phyloP scores from a whole-genome alignment of 2,329 filamentous ascomycete genomes.

The Cordyceps fumosorosea region DNA sequence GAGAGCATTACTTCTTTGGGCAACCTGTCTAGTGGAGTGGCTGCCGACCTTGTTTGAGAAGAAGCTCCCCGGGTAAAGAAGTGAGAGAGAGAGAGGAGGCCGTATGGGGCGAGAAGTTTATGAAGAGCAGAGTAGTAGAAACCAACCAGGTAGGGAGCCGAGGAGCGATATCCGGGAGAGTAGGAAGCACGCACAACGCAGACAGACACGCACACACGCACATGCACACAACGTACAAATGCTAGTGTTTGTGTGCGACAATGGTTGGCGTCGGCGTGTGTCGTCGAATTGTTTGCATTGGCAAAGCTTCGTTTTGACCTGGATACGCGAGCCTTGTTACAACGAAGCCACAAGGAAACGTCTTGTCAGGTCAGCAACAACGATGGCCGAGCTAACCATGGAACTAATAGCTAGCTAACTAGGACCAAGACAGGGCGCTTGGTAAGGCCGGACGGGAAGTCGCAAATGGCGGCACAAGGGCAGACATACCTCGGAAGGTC shows the following conservation, averaged over 20 bases:
- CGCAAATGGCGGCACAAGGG: conserved; percentile 1
- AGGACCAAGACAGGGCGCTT: background rate
- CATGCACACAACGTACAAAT: background rate
- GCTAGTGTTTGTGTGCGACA: conserved; percentile 13
- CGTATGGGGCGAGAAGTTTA: conserved; percentile 1
- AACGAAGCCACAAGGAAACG: background rate
- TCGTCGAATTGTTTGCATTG: conserved; percentile 11
- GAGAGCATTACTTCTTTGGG: conserved; percentile 13
- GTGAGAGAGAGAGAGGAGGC: background rate
- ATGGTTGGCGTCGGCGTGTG: conserved; percentile 2
- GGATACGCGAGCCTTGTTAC: background rate
- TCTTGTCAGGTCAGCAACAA: conserved; percentile 6
- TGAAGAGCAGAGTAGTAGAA: background rate
- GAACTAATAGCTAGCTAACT: background rate
- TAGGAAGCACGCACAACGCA: conserved; percentile 2
- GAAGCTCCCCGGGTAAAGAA: conserved; percentile 3
- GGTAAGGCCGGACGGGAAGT: conserved; percentile 4
- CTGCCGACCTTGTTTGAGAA: conserved; percentile 5
- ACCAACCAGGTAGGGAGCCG: background rate
- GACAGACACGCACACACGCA: background rate
- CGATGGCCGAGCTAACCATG: background rate
- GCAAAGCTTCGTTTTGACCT: background rate
- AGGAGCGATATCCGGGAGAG: conserved; percentile 1
- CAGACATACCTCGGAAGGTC: conserved; percentile 12
- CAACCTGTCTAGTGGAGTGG: conserved; percentile 7